Percentiles rank a stretch among this genome's conserved stretches.
Evolutionary conservation across 164 flowering plant genomes (phyloP).

Genomic region (Warburgia ugandensis): DNA sequence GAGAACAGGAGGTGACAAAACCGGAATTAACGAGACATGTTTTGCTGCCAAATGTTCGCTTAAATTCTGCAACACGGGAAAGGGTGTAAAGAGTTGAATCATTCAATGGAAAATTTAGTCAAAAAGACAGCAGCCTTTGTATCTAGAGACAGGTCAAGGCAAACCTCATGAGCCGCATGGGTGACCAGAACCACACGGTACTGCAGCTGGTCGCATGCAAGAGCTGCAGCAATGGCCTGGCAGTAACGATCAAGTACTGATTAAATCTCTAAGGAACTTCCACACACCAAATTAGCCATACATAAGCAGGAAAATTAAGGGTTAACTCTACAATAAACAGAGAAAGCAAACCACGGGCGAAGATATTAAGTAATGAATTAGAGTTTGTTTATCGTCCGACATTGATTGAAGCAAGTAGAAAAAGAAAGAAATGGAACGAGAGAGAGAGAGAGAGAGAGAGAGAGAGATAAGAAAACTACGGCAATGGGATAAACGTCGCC

Average conservation of each 20-base stretch:
- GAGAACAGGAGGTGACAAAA: conserved; percentile 77
- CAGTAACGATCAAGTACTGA: not conserved
- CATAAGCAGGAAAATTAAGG: not conserved
- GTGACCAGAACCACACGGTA: conserved; percentile 58
- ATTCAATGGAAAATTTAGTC: not conserved
- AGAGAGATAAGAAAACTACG: conserved; percentile 25
- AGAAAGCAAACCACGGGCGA: not conserved
- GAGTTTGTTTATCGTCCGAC: not conserved
- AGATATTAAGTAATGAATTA: not conserved
- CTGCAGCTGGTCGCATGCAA: conserved; percentile 57
- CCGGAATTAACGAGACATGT: conserved; percentile 34
- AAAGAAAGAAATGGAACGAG: not conserved
- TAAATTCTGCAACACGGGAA: conserved; percentile 39
- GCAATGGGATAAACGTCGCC: conserved; percentile 86
- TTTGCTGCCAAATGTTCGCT: conserved; percentile 37
- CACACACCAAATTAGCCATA: not conserved
- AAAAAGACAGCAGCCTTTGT: not conserved
- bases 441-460: conserved; percentile 6
- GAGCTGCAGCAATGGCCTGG: conserved; percentile 81
- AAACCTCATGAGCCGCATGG: conserved; percentile 86
- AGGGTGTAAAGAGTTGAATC: not conserved
- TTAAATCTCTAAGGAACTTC: not conserved
- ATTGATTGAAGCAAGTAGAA: not conserved
- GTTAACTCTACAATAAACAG: too few species aligned
- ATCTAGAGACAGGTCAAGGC: not conserved